These are phyloP conservation scores for Pseudogymnoascus sp. DNA, from an alignment of 2,329 filamentous ascomycete species.

Conservation along the genomic window DNA sequence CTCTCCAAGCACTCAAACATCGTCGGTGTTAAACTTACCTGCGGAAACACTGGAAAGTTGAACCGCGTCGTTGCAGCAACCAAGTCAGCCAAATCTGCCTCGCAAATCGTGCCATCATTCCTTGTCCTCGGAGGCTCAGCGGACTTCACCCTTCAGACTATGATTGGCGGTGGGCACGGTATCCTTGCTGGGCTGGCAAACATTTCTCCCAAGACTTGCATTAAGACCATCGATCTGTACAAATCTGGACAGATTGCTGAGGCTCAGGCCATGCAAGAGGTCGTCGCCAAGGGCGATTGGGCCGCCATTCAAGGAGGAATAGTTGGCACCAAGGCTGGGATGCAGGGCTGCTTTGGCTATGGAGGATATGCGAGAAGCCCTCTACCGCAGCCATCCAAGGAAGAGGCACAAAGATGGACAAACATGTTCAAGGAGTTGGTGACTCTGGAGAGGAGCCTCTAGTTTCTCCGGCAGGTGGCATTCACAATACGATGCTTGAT, in stretches of 20 bases:
- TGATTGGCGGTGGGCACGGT: conserved; percentile 63
- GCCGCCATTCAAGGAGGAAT: conserved; percentile 61
- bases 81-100: conserved; percentile 49
- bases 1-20: conserved; percentile 78
- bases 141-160: conserved; percentile 65
- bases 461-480: not conserved
- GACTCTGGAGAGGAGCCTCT: conserved; percentile 44
- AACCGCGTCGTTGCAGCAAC: conserved; percentile 47
- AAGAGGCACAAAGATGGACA: conserved; percentile 45
- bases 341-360: conserved; percentile 57
- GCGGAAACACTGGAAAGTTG: conserved; percentile 65
- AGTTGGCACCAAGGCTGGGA: conserved; percentile 59
- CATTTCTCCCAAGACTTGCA: conserved; percentile 58
- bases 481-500: not conserved
- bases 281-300: conserved; percentile 63
- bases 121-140: conserved; percentile 65
- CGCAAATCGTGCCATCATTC: conserved; percentile 44
- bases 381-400: conserved; percentile 43
- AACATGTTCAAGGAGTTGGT: conserved; percentile 49
- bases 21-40: conserved; percentile 84
- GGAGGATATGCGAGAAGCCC: conserved; percentile 46
- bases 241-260: conserved; percentile 50
- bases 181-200: conserved; percentile 68
- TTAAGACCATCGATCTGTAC: conserved; percentile 54
- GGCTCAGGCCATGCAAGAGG: conserved; percentile 54